Percentiles rank a stretch among this genome's conserved stretches.
phyloP scores from a whole-genome alignment of 2,329 filamentous ascomycete species.

The Colletotrichum sidae region DNA sequence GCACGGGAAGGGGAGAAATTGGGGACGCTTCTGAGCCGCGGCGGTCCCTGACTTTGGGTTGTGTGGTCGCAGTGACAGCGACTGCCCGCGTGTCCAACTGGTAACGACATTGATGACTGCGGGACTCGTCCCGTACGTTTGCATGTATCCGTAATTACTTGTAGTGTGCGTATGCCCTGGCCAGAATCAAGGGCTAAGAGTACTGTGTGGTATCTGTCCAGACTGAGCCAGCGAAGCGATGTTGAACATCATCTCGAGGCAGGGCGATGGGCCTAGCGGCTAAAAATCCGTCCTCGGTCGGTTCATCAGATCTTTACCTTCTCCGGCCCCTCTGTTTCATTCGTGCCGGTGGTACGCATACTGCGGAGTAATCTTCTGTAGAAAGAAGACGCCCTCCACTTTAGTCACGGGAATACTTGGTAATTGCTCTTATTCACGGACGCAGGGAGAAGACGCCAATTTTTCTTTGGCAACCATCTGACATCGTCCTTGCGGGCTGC shows the following conservation, averaged over 20 bases:
- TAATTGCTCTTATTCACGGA: constrained; percentile 3
- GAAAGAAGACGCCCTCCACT: not conserved
- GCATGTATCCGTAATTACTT: too few species aligned
- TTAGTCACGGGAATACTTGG: constrained; percentile 19
- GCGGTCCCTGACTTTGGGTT: constrained; percentile 18
- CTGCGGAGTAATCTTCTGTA: too few species aligned
- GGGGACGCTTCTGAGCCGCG: constrained; percentile 23
- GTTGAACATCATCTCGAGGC: constrained; percentile 18
- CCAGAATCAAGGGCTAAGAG: constrained; percentile 2
- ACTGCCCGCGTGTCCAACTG: constrained; percentile 26
- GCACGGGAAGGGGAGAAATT: constrained; percentile 27
- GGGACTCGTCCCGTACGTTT: constrained; percentile 11
- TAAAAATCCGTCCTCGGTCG: constrained; percentile 8
- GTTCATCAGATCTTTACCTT: constrained; percentile 33
- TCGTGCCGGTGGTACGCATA: constrained; percentile 12
- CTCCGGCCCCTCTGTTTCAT: constrained; percentile 8
- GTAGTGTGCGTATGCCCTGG: too few species aligned
- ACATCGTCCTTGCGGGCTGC: constrained; percentile 13
- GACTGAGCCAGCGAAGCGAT: not conserved
- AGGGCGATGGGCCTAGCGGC: constrained; percentile 9
- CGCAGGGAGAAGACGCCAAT: constrained; percentile 20
- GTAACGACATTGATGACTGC: constrained; percentile 22
- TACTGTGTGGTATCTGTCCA: not conserved
- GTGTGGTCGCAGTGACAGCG: constrained; percentile 23
- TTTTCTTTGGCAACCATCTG: constrained; percentile 14